These are phyloP conservation scores for Ophiobolus disseminans DNA, from an alignment of 2,329 filamentous ascomycete species.

Conservation along the genomic window DNA sequence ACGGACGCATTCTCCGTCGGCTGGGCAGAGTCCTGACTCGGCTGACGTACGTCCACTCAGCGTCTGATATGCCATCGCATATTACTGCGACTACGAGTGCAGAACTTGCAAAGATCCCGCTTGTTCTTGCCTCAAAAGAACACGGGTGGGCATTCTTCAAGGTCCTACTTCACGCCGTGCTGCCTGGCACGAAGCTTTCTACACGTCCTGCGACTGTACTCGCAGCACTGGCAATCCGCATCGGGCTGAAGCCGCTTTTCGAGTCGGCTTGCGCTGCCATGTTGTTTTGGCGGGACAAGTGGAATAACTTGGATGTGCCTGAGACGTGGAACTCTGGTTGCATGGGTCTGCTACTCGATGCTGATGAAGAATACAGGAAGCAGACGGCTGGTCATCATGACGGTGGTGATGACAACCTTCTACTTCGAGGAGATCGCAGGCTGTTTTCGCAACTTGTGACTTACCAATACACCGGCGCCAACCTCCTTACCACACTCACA, in stretches of 20 bases:
- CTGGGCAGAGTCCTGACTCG: conserved; percentile 58
- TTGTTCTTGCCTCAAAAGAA: conserved; percentile 49
- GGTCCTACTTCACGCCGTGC: conserved; percentile 56
- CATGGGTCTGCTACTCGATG: conserved; percentile 56
- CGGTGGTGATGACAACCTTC: conserved; percentile 37
- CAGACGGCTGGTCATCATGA: conserved; percentile 1
- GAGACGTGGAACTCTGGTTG: conserved; percentile 61
- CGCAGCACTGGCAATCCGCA: conserved; percentile 57
- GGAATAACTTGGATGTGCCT: conserved; percentile 58
- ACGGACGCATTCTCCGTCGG: conserved; percentile 56
- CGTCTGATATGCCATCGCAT: conserved; percentile 54
- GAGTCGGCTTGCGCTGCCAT: conserved; percentile 54
- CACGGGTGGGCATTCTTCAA: conserved; percentile 56
- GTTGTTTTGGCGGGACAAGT: conserved; percentile 51
- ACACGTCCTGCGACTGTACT: conserved; percentile 56
- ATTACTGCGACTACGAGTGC: conserved; percentile 41
- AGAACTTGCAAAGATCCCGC: conserved; percentile 54
- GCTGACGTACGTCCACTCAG: conserved; percentile 53
- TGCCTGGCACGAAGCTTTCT: conserved; percentile 58
- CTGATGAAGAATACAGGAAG: conserved; percentile 44
- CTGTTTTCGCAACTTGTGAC: conserved; percentile 56
- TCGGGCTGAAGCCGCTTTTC: conserved; percentile 55
- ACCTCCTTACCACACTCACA: conserved; percentile 55
- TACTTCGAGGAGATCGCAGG: conserved; percentile 48
- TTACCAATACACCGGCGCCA: conserved; percentile 57